A percentile compares a stretch with the other conserved stretches of the same genome.
These are phyloP conservation scores for Scheffersomyces insectosa DNA, from an alignment of 1,139 yeast species.

Conservation along the genomic window DNA sequence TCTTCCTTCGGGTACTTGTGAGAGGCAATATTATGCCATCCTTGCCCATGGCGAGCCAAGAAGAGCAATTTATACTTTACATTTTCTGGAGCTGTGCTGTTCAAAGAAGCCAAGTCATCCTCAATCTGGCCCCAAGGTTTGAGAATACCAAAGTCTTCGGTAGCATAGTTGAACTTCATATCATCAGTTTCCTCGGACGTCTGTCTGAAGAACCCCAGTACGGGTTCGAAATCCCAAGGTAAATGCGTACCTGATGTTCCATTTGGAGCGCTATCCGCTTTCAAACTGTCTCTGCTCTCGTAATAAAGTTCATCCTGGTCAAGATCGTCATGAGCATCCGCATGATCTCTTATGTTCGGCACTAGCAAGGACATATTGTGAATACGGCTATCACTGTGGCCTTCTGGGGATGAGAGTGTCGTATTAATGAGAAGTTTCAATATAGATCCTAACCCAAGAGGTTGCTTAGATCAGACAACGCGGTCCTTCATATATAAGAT, in stretches of 20 bases:
- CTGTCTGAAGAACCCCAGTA: slow-evolving; percentile 55
- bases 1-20: slow-evolving; percentile 54
- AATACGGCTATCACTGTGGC: too few relatives aligned
- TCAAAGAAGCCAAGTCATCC: slow-evolving; percentile 34
- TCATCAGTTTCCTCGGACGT: slow-evolving; percentile 48
- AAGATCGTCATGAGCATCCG: slow-evolving; percentile 38
- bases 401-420: neutral
- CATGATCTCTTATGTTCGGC: slow-evolving; percentile 32
- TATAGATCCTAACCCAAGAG: too few relatives aligned
- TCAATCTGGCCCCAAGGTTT: slow-evolving; percentile 48
- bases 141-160: slow-evolving; percentile 49
- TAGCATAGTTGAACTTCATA: slow-evolving; percentile 44
- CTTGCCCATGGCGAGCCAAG: slow-evolving; percentile 79
- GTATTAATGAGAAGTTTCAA: neutral
- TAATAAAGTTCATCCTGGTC: slow-evolving; percentile 31
- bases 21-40: slow-evolving; percentile 67
- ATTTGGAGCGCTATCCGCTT: neutral
- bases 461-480: too few relatives aligned
- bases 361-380: slow-evolving; percentile 28
- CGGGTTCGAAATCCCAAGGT: slow-evolving; percentile 46
- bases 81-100: slow-evolving; percentile 29
- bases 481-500: too few relatives aligned
- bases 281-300: neutral
- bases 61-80: slow-evolving; percentile 56
- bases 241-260: slow-evolving; percentile 17